Evolutionary conservation across 352 stramenopile species (phyloP).

Genomic region (Halophytophthora batemanensis): DNA sequence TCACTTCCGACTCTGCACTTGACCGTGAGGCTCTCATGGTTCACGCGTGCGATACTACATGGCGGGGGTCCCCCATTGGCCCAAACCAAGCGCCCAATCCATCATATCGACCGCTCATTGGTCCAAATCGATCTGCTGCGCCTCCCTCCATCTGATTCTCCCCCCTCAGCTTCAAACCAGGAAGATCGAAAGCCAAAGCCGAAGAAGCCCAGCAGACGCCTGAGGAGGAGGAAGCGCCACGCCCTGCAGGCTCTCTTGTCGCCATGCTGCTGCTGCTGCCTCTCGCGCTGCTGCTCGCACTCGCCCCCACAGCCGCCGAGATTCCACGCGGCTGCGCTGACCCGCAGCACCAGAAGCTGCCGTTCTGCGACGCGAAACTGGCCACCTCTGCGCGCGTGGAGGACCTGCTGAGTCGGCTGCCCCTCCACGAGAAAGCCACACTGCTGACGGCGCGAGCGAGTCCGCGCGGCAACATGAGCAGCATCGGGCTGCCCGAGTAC

Average conservation of each 20-base stretch:
- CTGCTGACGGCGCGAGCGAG: slow-evolving; percentile 70
- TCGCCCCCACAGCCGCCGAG: not conserved
- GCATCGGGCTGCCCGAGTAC: slow-evolving; percentile 86
- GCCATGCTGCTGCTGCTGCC: slow-evolving; percentile 3
- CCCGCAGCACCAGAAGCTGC: slow-evolving; percentile 25
- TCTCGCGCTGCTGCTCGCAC: not conserved
- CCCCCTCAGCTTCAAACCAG: too few species aligned
- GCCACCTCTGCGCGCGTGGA: slow-evolving; percentile 57
- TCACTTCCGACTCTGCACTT: too few species aligned
- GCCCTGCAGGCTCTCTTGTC: too few species aligned
- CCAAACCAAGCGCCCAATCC: too few species aligned
- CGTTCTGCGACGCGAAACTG: slow-evolving; percentile 80
- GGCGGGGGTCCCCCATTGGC: too few species aligned
- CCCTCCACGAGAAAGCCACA: slow-evolving; percentile 66
- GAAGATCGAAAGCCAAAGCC: too few species aligned
- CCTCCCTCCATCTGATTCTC: too few species aligned
- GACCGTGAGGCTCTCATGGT: too few species aligned
- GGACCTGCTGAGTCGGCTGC: slow-evolving; percentile 69
- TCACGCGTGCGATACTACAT: too few species aligned
- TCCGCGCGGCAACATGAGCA: slow-evolving; percentile 68
- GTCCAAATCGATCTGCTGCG: too few species aligned
- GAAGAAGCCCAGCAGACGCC: too few species aligned
- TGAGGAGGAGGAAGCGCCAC: slow-evolving; percentile 2
- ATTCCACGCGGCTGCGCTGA: slow-evolving; percentile 61
- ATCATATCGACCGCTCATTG: too few species aligned